Evolutionary conservation across 176 grass and related monocot species (phyloP), one percentile per base, ranked within the genome.

Genomic region (Musa acuminata): DNA sequence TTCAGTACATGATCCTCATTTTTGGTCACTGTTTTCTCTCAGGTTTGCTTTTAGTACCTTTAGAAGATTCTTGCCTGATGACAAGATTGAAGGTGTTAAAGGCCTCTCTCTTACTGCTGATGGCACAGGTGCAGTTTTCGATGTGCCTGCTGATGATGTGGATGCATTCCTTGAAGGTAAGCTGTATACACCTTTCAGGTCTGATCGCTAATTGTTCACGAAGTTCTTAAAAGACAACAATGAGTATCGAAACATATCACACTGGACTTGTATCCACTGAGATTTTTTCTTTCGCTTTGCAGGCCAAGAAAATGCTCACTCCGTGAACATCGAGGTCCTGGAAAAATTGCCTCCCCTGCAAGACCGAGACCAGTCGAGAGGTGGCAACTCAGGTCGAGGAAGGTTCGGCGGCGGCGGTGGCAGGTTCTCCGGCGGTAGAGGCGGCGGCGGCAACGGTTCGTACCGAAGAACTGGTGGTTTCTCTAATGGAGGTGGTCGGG

Each of bases 1-100:
- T 43, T 27, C 4, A 6, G 35, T 43, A 43, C 35, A 43, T 43
- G 35, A 43, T 43, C 35, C 35, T 43, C 35, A 43, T 6, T 43
- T 43, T 43, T 43, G 5, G 3, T 35, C 26, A 27, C 26, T 4
- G 2, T 64, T 16, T 13, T 43, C 11, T 21, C 80, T 70, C 79
- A 99, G 91, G 72, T 95, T 89, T 85, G 96, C 74, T 78, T 87
- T 89, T 64, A 83, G 72, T 70, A 86, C 85, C 58, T 83, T 99
- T 80, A 95, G 77, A 82, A 95, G 83, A 84, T 94, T 95, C 59
- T 81, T 99, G 83, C 91, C 96, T 75, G 88, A 92, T 71, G 87
- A 95, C 5, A 87, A 83, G 71, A 81, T 99, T 82, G 80, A 80
- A 77, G 84, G 75, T 53, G 67, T 95, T 27, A 91, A 95, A 62